Percentiles rank a stretch among this genome's conserved stretches.
Evolutionary conservation across 202 grass and related monocot species (phyloP).

Genomic region (Musa balbisiana): DNA sequence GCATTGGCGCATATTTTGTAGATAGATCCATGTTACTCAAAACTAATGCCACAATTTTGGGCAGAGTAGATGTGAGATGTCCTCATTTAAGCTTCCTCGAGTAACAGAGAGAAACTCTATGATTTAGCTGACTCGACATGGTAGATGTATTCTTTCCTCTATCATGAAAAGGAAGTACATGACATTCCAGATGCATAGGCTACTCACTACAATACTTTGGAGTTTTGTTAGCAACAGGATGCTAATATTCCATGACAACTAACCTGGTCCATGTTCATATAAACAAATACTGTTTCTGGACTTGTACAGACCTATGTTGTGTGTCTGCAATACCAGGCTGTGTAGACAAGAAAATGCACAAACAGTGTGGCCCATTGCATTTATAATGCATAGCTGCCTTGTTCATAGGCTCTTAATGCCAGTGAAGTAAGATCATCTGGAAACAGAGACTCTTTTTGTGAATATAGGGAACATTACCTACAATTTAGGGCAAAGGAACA

Average conservation of each 20-base stretch:
- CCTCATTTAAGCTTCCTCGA: not conserved
- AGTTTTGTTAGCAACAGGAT: not conserved
- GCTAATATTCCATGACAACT: not conserved
- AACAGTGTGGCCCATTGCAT: not conserved
- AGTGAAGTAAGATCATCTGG: not conserved
- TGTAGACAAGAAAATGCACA: not conserved
- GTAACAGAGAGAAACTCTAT: no score
- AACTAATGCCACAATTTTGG: not conserved
- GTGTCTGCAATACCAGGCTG: not conserved
- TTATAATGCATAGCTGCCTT: not conserved
- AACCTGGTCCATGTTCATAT: not conserved
- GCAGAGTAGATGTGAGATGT: not conserved
- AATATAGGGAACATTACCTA: no score
- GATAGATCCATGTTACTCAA: not conserved
- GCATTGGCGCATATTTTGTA: not conserved
- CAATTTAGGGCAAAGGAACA: no score
- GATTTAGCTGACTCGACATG: no score
- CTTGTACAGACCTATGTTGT: not conserved
- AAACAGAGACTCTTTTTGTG: not conserved
- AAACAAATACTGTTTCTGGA: not conserved
- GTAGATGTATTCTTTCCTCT: not conserved
- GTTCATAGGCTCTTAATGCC: not conserved
- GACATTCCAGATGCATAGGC: not conserved
- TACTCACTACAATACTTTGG: not conserved
- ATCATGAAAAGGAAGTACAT: not conserved